Evolutionary conservation across 176 grass and related monocot genomes (phyloP).

Genomic region (maize (Zea mays)): Zm-B73-REFERENCE-NAM-5.0 NC_050102.1:146668501-146669000

Average conservation of each 20-base stretch:
- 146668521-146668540: constrained; percentile 7
- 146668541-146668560: neutral
- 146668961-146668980: constrained; percentile 21
- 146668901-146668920: constrained; percentile 34
- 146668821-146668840: neutral
- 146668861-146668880: constrained; percentile 28
- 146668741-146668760: constrained; percentile 45
- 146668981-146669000: neutral
- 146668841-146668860: neutral
- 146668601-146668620: neutral
- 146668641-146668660: neutral
- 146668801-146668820: constrained; percentile 13
- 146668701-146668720: constrained; percentile 19
- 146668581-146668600: constrained; percentile 24
- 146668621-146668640: constrained; percentile 15
- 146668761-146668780: constrained; percentile 38
- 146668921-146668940: constrained; percentile 53
- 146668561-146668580: neutral
- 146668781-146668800: constrained; percentile 41
- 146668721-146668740: neutral
- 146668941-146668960: constrained; percentile 66
- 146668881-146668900: neutral
- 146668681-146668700: constrained; percentile 31
- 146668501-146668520: constrained; percentile 17
- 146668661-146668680: constrained; percentile 15